Percentiles rank a stretch among this genome's conserved stretches.
These are phyloP conservation scores for Boletus sensibilis DNA, from an alignment of 768 basidiomycete genomes.

Conservation along the genomic window DNA sequence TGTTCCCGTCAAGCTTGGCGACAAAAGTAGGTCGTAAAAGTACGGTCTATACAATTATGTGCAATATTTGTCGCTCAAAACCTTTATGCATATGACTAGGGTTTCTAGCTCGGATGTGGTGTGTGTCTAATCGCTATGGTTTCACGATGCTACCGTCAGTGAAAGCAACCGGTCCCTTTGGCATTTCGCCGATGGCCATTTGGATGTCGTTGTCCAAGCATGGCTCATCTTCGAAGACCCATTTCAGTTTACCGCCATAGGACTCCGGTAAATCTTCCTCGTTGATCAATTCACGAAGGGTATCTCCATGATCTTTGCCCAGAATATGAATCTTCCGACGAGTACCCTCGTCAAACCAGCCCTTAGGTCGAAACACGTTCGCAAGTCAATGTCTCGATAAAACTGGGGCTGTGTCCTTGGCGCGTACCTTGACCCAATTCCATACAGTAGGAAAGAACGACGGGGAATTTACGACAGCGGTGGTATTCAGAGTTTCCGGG, in stretches of 20 bases:
- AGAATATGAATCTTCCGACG: slow-evolving; percentile 76
- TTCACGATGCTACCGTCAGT: slow-evolving; percentile 42
- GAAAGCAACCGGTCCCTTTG: slow-evolving; percentile 55
- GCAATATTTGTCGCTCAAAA: not conserved
- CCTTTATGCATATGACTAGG: not conserved
- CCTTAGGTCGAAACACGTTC: slow-evolving; percentile 34
- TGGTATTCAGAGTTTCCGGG: slow-evolving; percentile 70
- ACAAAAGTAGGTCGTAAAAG: not conserved
- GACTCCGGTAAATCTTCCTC: slow-evolving; percentile 54
- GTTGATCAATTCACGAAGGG: slow-evolving; percentile 51
- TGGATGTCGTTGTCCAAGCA: slow-evolving; percentile 55
- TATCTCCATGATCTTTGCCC: slow-evolving; percentile 54
- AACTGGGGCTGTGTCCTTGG: not conserved
- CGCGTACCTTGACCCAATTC: slow-evolving; percentile 74
- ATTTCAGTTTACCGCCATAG: slow-evolving; percentile 77
- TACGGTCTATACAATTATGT: no score
- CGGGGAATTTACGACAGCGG: slow-evolving; percentile 76
- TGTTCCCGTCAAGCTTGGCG: no score
- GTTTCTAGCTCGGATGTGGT: not conserved
- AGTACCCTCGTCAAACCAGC: slow-evolving; percentile 80
- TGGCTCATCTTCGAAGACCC: slow-evolving; percentile 68
- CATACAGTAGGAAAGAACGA: slow-evolving; percentile 81
- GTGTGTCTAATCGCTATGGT: slow-evolving; percentile 13
- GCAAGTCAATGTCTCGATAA: not conserved
- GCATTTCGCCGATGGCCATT: slow-evolving; percentile 47